These are phyloP conservation scores for Aspergillus eucalypticola DNA, from an alignment of 2,329 filamentous ascomycete species.

Conservation along the genomic window DNA sequence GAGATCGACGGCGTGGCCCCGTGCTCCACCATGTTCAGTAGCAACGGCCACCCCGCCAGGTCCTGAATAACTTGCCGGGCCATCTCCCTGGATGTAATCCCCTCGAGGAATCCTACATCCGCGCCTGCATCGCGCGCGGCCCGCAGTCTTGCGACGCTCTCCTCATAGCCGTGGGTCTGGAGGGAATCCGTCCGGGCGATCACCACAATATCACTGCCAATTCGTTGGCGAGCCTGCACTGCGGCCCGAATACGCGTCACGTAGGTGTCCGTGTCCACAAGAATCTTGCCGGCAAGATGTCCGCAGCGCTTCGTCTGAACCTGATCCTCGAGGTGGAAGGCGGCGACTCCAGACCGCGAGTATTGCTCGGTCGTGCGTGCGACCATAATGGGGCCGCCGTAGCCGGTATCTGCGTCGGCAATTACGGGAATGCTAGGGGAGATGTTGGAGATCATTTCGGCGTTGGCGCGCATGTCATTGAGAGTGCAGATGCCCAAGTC, in stretches of 20 bases:
- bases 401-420: conserved; percentile 58
- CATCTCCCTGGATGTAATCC: conserved; percentile 41
- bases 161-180: conserved; percentile 42
- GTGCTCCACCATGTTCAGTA: conserved; percentile 50
- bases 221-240: conserved; percentile 34
- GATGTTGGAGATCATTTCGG: conserved; percentile 56
- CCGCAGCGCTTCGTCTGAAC: conserved; percentile 49
- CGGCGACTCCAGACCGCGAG: conserved; percentile 56
- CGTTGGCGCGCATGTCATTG: conserved; percentile 55
- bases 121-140: conserved; percentile 44
- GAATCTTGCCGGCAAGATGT: conserved; percentile 42
- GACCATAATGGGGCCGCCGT: conserved; percentile 53
- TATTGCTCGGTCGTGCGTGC: conserved; percentile 53
- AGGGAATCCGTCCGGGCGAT: conserved; percentile 48
- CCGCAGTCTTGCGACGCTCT: conserved; percentile 40
- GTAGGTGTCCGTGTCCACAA: conserved; percentile 39
- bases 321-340: conserved; percentile 60
- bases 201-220: conserved; percentile 45
- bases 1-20: conserved; percentile 44
- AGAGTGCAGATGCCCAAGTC: conserved; percentile 54
- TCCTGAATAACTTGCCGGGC: conserved; percentile 37
- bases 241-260: conserved; percentile 42
- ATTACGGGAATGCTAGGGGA: conserved; percentile 53
- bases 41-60: conserved; percentile 41
- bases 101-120: conserved; percentile 47